These are phyloP conservation scores for Ophiostoma sp. DNA, from an alignment of 2,329 filamentous ascomycete genomes.

Conservation along the genomic window DNA sequence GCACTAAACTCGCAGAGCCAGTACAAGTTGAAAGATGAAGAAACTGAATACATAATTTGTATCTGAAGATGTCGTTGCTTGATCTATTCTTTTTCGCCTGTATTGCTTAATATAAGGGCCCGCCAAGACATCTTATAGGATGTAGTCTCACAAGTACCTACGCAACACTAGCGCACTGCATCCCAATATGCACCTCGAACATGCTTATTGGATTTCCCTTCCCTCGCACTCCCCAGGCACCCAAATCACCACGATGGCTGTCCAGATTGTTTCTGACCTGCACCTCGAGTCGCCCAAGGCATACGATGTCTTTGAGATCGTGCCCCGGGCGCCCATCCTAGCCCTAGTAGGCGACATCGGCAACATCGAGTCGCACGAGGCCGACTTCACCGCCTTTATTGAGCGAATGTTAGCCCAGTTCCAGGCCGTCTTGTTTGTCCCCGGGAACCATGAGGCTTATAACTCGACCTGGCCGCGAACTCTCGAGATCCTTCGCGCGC, in stretches of 20 bases:
- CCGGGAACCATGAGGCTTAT: slow-evolving; percentile 55
- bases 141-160: too few species aligned
- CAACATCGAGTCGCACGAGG: slow-evolving; percentile 36
- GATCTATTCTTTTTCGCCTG: too few species aligned
- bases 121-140: too few species aligned
- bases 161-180: too few species aligned
- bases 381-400: slow-evolving; percentile 44
- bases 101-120: too few species aligned
- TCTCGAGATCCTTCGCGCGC: slow-evolving; percentile 30
- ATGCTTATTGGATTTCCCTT: too few species aligned
- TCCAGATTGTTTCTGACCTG: slow-evolving; percentile 53
- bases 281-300: slow-evolving; percentile 47
- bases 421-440: slow-evolving; percentile 45
- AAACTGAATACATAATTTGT: too few species aligned
- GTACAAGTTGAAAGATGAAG: too few species aligned
- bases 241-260: slow-evolving; percentile 24
- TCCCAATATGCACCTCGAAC: too few species aligned
- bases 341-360: slow-evolving; percentile 55
- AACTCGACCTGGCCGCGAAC: slow-evolving; percentile 36
- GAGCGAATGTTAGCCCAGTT: slow-evolving; percentile 45
- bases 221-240: too few species aligned
- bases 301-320: slow-evolving; percentile 49
- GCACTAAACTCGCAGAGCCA: too few species aligned
- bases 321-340: slow-evolving; percentile 44
- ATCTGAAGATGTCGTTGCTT: too few species aligned